A percentile compares a stretch with the other conserved stretches of the same genome.
Evolutionary conservation across 306 rosid genomes (phyloP).

Genomic region (Betula pendula): DNA sequence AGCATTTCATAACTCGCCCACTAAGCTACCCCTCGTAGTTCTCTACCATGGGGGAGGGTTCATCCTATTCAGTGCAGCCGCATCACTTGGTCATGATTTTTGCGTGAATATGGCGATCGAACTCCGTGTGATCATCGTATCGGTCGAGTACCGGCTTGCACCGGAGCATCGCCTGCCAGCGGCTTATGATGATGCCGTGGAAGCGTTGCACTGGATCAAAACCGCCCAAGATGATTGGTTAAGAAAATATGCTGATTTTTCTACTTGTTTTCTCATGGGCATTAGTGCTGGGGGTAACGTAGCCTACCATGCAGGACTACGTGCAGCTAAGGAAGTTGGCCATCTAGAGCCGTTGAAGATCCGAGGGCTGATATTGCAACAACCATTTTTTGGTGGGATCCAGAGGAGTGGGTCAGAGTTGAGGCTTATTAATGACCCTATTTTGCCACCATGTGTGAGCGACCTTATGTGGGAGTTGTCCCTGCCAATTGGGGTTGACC

Average conservation of each 20-base stretch:
- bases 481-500: constrained; percentile 39
- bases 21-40: constrained; percentile 43
- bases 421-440: constrained; percentile 19
- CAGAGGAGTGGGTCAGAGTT: constrained; percentile 38
- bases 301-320: constrained; percentile 44
- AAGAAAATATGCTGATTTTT: constrained; percentile 33
- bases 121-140: constrained; percentile 28
- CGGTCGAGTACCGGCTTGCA: constrained; percentile 53
- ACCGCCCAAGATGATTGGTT: constrained; percentile 39
- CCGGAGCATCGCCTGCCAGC: constrained; percentile 58
- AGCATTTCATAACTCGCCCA: constrained; percentile 19
- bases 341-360: constrained; percentile 19
- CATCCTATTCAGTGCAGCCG: constrained; percentile 20
- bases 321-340: constrained; percentile 10
- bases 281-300: constrained; percentile 52
- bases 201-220: constrained; percentile 43
- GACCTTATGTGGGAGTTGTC: constrained; percentile 55
- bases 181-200: constrained; percentile 52
- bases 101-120: constrained; percentile 26
- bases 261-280: constrained; percentile 53
- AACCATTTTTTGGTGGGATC: constrained; percentile 51
- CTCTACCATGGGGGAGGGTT: constrained; percentile 56
- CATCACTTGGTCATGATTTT: constrained; percentile 34
- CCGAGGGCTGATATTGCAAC: constrained; percentile 50
- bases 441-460: neutral